phyloP scores from a whole-genome alignment of 2,329 filamentous ascomycete genomes.

The Alternaria longipes region DNA sequence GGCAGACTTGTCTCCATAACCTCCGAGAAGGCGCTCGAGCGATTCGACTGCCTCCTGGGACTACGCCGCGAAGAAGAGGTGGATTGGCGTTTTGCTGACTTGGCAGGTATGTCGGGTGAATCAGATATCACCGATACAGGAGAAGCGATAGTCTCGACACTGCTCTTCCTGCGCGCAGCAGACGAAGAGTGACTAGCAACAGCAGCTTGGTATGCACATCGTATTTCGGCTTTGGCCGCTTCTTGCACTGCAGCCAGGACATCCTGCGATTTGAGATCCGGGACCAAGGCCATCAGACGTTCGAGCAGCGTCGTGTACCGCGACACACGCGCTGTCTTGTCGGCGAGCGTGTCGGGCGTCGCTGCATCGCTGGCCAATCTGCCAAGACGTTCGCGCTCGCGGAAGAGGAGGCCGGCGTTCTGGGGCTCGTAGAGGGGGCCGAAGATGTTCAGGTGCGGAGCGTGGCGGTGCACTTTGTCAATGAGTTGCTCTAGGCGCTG shows the following conservation, averaged over 20 bases:
- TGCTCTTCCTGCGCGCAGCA: background rate
- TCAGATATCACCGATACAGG: background rate
- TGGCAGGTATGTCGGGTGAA: background rate
- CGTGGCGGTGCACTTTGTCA: conserved; percentile 44
- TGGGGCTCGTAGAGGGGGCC: conserved; percentile 38
- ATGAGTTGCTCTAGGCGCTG: conserved; percentile 47
- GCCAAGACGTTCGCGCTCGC: conserved; percentile 40
- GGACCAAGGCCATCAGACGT: conserved; percentile 40
- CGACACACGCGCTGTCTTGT: conserved; percentile 41
- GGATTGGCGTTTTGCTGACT: conserved; percentile 13
- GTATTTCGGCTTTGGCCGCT: conserved; percentile 33
- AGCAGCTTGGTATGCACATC: conserved; percentile 34
- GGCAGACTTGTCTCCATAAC: conserved; percentile 2
- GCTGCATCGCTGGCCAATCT: conserved; percentile 28
- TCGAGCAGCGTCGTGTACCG: conserved; percentile 42
- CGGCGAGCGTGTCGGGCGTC: conserved; percentile 28
- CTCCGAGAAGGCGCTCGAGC: conserved; percentile 10
- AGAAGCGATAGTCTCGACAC: background rate
- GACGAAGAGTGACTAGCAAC: conserved; percentile 14
- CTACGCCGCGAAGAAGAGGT: background rate
- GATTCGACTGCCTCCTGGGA: conserved; percentile 7
- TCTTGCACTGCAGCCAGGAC: conserved; percentile 31
- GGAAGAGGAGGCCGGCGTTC: conserved; percentile 37
- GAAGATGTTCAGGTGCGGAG: conserved; percentile 38
- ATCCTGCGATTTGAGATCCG: conserved; percentile 31